These are phyloP conservation scores for Candida sithepensis DNA, from an alignment of 805 yeast genomes.

Conservation along the genomic window DNA sequence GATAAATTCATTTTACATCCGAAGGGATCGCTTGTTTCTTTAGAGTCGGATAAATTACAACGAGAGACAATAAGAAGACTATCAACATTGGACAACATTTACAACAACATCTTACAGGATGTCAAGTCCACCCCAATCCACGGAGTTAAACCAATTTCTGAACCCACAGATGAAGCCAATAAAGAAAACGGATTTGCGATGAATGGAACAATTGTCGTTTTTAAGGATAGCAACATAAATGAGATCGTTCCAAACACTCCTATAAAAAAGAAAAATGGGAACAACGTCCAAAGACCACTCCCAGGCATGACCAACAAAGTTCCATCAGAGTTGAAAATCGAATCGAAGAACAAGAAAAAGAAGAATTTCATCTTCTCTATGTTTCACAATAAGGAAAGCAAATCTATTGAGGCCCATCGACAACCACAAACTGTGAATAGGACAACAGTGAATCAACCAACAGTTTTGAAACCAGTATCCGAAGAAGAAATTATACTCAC, in stretches of 20 bases:
- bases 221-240: conserved; percentile 43
- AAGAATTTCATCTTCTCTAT: not conserved
- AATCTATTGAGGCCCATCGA: not conserved
- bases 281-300: conserved; percentile 17
- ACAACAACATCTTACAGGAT: conserved; percentile 25
- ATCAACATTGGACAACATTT: conserved; percentile 23
- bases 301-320: not conserved
- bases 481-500: conserved; percentile 4
- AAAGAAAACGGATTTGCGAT: conserved; percentile 42
- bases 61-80: conserved; percentile 3
- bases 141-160: conserved; percentile 28
- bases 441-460: not conserved
- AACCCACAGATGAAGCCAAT: conserved; percentile 12
- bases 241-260: conserved; percentile 65
- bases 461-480: not conserved
- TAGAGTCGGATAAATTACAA: conserved; percentile 10
- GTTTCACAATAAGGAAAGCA: not conserved
- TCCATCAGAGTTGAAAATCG: not conserved
- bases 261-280: conserved; percentile 53
- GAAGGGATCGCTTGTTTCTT: conserved; percentile 32
- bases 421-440: not conserved
- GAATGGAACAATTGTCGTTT: conserved; percentile 46
- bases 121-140: conserved; percentile 30
- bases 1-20: conserved; percentile 29
- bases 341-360: not conserved